These are phyloP conservation scores for Tuber microsphaerosporum DNA, from an alignment of 495 filamentous ascomycete genomes.

Conservation along the genomic window DNA sequence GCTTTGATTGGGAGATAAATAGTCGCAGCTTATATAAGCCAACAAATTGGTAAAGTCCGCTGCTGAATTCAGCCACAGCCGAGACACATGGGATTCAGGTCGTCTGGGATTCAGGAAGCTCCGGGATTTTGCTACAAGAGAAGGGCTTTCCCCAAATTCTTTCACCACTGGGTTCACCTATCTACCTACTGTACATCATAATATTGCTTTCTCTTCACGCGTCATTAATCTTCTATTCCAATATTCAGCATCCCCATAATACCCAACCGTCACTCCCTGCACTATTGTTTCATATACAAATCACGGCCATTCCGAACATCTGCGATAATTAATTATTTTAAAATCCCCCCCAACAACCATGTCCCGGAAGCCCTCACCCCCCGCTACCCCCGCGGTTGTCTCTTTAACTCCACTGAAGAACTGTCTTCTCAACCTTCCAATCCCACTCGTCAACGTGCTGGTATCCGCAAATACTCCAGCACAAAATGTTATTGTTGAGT, in stretches of 20 bases:
- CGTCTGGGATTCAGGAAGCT: not conserved
- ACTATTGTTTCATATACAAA: not conserved
- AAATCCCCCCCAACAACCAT: slow-evolving; percentile 33
- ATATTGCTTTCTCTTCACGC: not conserved
- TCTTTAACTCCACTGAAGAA: slow-evolving; percentile 78
- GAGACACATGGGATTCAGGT: not conserved
- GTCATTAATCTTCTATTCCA: not conserved
- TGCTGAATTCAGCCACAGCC: not conserved
- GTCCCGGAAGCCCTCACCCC: slow-evolving; percentile 28
- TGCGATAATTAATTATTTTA: not conserved
- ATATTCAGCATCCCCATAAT: not conserved
- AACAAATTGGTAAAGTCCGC: fast-evolving
- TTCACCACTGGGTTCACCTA: not conserved
- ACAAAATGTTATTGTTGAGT: slow-evolving; percentile 92
- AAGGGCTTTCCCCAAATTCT: not conserved
- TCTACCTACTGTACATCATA: not conserved
- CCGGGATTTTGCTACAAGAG: not conserved
- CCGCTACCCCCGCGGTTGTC: slow-evolving; percentile 45
- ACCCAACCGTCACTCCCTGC: not conserved
- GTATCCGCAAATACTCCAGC: slow-evolving; percentile 83
- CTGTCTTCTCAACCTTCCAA: slow-evolving; percentile 86
- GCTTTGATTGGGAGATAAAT: not conserved
- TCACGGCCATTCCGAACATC: not conserved
- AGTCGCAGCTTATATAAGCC: not conserved
- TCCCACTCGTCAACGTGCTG: slow-evolving; percentile 72